phyloP scores from a whole-genome alignment of 352 stramenopile genomes.

The Phytophthora cryptogea region DNA sequence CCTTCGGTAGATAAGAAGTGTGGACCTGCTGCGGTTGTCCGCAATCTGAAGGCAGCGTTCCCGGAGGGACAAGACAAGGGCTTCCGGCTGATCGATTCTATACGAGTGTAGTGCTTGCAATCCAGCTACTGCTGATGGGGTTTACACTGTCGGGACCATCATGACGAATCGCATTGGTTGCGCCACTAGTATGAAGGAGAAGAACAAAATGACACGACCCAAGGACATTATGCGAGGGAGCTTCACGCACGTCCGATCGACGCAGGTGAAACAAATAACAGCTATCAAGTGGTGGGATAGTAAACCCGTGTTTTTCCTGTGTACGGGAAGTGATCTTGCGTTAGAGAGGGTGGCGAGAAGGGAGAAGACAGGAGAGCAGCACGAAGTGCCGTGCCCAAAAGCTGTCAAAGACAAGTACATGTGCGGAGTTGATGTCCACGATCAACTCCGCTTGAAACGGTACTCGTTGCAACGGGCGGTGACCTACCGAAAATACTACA shows the following conservation, averaged over 20 bases:
- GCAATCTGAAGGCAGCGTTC: constrained; percentile 10
- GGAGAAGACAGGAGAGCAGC: constrained; percentile 6
- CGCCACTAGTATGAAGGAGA: constrained; percentile 1
- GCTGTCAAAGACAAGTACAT: constrained; percentile 5
- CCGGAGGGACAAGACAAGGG: constrained; percentile 3
- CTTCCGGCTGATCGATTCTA: constrained; percentile 16
- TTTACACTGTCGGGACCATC: constrained; percentile 15
- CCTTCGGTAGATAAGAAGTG: constrained; percentile 7
- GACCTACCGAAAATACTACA: constrained; percentile 10
- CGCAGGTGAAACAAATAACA: neutral
- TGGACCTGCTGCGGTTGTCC: constrained; percentile 4
- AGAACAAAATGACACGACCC: constrained; percentile 11
- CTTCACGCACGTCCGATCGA: neutral
- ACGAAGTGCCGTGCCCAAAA: constrained; percentile 5
- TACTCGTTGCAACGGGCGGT: constrained; percentile 11
- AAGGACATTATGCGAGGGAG: constrained; percentile 4
- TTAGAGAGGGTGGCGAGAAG: neutral
- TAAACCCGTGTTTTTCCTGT: constrained; percentile 7
- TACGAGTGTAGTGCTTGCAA: constrained; percentile 5
- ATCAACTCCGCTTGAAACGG: constrained; percentile 7
- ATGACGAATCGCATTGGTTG: constrained; percentile 9
- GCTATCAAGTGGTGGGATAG: constrained; percentile 8
- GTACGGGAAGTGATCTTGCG: neutral
- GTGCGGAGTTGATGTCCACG: neutral
- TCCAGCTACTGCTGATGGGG: constrained; percentile 11